These are phyloP conservation scores for Trichomonascaceae sp. DNA, from an alignment of 1,139 yeast species.

Conservation along the genomic window DNA sequence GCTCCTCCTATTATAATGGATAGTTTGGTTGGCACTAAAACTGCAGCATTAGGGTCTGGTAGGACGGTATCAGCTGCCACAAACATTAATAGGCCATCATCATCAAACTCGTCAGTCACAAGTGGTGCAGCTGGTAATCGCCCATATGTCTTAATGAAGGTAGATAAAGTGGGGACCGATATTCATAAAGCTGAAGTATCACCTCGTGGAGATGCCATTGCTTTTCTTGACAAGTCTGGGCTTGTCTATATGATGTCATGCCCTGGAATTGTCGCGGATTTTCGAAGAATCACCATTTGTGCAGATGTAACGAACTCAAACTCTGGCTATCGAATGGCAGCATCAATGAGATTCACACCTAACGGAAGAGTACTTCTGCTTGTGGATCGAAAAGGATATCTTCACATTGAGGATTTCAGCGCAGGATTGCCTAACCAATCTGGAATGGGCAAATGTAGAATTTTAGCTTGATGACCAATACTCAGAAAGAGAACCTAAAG, in stretches of 20 bases:
- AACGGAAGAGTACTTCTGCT: constrained; percentile 76
- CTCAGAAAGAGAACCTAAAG: not conserved
- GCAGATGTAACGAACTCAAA: constrained; percentile 71
- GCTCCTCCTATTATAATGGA: constrained; percentile 56
- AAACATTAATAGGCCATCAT: constrained; percentile 15
- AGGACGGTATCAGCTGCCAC: constrained; percentile 4
- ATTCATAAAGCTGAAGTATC: constrained; percentile 71
- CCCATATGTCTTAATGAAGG: constrained; percentile 49
- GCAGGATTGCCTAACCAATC: constrained; percentile 74
- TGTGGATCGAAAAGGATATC: constrained; percentile 73
- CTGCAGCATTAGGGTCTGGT: constrained; percentile 2
- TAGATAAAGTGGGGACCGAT: constrained; percentile 76
- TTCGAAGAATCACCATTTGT: constrained; percentile 57
- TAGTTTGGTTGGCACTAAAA: constrained; percentile 40
- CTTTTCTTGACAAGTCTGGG: constrained; percentile 74
- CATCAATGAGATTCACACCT: constrained; percentile 64
- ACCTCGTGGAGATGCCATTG: constrained; percentile 82
- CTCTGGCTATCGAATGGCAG: constrained; percentile 55
- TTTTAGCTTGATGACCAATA: constrained; percentile 20
- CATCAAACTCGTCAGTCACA: constrained; percentile 16
- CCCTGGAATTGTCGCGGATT: constrained; percentile 41
- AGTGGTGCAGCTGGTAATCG: constrained; percentile 36
- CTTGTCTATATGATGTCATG: constrained; percentile 62
- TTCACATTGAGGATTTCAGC: constrained; percentile 79
- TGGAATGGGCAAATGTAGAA: constrained; percentile 66